phyloP scores from a whole-genome alignment of 306 rosid genomes.

The Lathyrus oleraceus region DNA sequence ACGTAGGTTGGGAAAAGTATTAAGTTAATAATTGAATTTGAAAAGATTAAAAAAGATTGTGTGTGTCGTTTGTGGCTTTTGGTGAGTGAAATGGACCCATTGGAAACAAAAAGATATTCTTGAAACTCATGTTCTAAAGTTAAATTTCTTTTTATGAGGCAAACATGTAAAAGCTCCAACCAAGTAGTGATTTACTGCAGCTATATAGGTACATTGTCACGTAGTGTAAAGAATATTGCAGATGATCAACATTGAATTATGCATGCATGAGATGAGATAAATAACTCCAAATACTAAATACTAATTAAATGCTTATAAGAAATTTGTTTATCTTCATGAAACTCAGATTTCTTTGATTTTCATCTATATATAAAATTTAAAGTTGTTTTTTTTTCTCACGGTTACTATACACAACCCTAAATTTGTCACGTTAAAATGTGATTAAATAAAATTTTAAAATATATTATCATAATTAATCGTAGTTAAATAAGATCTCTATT shows the following conservation, averaged over 20 bases:
- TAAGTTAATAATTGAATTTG: background rate
- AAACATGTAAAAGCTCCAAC: slow-evolving; percentile 34
- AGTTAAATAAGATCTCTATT: too few species aligned
- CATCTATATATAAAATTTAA: too few species aligned
- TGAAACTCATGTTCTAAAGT: slow-evolving; percentile 46
- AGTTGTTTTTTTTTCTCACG: too few species aligned
- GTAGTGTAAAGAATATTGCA: background rate
- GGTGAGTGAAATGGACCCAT: slow-evolving; percentile 42
- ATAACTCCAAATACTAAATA: too few species aligned
- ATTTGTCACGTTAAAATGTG: too few species aligned
- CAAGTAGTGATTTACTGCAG: slow-evolving; percentile 2
- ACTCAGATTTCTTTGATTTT: too few species aligned
- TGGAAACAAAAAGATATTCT: slow-evolving; percentile 43
- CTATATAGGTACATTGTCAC: background rate
- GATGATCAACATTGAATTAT: background rate
- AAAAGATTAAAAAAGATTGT: background rate
- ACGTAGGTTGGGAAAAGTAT: background rate
- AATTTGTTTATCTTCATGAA: too few species aligned
- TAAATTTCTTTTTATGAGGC: slow-evolving; percentile 44
- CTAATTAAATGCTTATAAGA: too few species aligned
- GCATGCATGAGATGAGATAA: background rate
- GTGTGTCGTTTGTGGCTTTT: slow-evolving; percentile 25
- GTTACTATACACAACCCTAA: too few species aligned
- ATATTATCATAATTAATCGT: too few species aligned
- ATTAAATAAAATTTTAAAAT: too few species aligned